phyloP scores from a whole-genome alignment of 2,329 filamentous ascomycete species.

The Tolypocladium guangdongense region DNA sequence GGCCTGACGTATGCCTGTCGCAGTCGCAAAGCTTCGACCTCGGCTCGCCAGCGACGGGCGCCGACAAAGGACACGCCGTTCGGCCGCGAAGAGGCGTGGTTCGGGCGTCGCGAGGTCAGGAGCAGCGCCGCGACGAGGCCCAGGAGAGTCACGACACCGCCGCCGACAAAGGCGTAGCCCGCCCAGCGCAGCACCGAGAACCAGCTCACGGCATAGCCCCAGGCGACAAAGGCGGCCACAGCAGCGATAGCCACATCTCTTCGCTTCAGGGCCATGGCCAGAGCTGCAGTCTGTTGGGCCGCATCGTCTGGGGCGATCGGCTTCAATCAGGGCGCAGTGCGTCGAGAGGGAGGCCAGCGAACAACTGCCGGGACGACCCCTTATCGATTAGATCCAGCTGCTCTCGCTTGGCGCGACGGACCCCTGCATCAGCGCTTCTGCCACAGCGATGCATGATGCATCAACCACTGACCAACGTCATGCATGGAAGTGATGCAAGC shows the following conservation, averaged over 20 bases:
- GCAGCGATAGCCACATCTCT: constrained; percentile 60
- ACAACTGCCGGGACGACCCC: background rate
- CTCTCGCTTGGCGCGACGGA: background rate
- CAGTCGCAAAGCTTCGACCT: constrained; percentile 54
- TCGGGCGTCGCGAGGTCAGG: constrained; percentile 37
- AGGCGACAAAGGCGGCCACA: constrained; percentile 67
- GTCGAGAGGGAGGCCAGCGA: background rate
- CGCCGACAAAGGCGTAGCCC: constrained; percentile 71
- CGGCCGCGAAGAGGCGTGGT: constrained; percentile 23
- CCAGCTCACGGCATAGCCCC: constrained; percentile 78
- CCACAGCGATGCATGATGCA: background rate
- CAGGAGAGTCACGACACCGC: constrained; percentile 45
- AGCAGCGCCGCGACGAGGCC: constrained; percentile 48
- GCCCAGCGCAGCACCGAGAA: constrained; percentile 73
- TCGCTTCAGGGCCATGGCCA: constrained; percentile 59
- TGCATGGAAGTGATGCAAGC: background rate
- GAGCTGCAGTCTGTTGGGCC: constrained; percentile 15
- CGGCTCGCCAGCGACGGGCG: constrained; percentile 54
- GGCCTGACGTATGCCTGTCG: constrained; percentile 56
- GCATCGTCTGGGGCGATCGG: constrained; percentile 13
- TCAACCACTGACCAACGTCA: background rate
- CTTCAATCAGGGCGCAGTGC: background rate
- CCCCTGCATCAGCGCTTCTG: background rate
- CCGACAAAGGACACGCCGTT: constrained; percentile 48
- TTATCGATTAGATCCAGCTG: background rate